Conservation (phyloP, 208 protist genomes). For the Crithidia expoeki region DNA sequence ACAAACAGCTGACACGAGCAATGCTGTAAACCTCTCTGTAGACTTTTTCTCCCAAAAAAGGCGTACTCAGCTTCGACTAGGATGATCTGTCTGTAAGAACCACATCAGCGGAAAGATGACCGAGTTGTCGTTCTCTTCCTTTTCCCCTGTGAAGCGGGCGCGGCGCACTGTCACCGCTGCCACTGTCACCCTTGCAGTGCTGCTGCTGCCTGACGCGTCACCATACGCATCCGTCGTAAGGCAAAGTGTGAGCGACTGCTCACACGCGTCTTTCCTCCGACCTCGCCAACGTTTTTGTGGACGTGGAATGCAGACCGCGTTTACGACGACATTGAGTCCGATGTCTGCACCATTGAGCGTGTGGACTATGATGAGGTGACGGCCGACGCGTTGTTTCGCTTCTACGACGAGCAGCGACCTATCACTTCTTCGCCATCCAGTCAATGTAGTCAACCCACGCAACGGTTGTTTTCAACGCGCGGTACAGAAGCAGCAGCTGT, state of each 20-base stretch:
- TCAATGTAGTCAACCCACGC: background rate
- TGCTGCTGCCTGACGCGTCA: background rate
- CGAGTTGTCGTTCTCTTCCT: background rate
- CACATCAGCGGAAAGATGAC: background rate
- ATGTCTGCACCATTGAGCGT: conserved; percentile 39
- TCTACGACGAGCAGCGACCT: conserved; percentile 29
- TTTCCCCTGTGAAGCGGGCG: background rate
- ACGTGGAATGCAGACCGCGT: conserved; percentile 13
- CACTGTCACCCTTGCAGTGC: background rate
- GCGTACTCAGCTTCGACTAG: no score
- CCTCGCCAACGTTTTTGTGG: background rate
- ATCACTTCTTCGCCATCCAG: conserved; percentile 30
- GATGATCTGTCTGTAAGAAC: background rate
- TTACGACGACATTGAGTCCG: conserved; percentile 25
- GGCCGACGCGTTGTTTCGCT: conserved; percentile 18
- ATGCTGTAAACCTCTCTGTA: no score
- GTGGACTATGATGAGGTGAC: conserved; percentile 20
- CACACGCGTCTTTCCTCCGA: background rate
- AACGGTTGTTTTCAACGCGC: conserved; percentile 7
- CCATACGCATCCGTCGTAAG: background rate
- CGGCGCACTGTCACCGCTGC: background rate
- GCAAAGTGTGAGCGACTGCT: background rate
- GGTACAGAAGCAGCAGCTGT: conserved; percentile 19
- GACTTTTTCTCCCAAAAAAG: no score
- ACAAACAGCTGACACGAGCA: no score